Evolutionary conservation across 2,329 filamentous ascomycete species (phyloP), one percentile per base, ranked within the genome.

Genomic region (Alternaria tenuissima): DNA sequence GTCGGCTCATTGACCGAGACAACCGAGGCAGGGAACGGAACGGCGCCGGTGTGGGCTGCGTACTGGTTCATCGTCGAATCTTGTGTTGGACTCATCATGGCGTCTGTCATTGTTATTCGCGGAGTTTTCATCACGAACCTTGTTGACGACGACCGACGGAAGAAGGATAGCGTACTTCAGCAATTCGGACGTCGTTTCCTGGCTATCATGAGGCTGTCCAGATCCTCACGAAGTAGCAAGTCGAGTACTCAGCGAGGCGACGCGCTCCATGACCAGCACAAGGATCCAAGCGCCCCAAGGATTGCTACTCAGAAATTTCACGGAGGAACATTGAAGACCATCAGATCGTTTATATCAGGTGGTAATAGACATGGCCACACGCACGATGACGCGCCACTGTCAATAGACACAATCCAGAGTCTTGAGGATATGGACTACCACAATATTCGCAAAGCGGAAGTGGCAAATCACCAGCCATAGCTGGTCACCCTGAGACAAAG

Each of bases 1-100:
- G 44, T 54, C 32, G 55, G 55, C 38, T 53, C 55, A 18, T 38
- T 58, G 20, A 54, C 39, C 6, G 48, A 53, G 28, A 58, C 48
- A 16, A 39, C 48, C 1, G 52, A 53, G 49, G 22, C 52, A 3
- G 36, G n/a, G 9, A 46, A 20, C 24, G 55, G 55, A 44, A 54
- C 55, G 12, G 55, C 55, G 26, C 55, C 55, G 9, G 39, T 58
- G n/a, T 58, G 55, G 55, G 24, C 55, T 30, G 53, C 41, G n/a
- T 59, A 59, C 18, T 59, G 49, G 56, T 24, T 42, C 2, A 53
- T 59, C 3, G 32, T 59, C 6, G 56, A 59, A 42, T 52, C 38
- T 8, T 59, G 56, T 36, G 41, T 59, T 14, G 26, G 49, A 16
- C 39, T 59, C 8, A 55, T 55, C 1, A 59, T 59, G 56, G 44